Evolutionary conservation across 169 alveolate species (phyloP), one percentile per base, ranked within the genome.

Genomic region (Plasmodium gonderi): DNA sequence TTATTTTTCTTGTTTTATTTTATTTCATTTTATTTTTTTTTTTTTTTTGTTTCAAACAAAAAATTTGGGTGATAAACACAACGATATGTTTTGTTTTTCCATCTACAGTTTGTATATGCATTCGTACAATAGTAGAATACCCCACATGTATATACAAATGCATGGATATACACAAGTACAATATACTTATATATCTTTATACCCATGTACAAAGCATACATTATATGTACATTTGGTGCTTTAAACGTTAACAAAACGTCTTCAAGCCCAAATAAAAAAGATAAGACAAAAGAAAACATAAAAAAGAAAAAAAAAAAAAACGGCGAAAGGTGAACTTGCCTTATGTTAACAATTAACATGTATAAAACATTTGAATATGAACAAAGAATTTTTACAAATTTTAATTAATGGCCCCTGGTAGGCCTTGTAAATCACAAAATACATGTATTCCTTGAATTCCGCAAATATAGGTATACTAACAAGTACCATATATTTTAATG

Each of bases 181-280:
- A 45, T 26, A 8, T 0, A 60, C 33, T 7, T 47, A 45, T 1
- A 77, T 17, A 47, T 40, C 3, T 2, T 17, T 20, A 38, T 12
- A 60, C 72, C 17, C 42, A 54, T 79, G 51, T 60, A 68, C 49
- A 76, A 76, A 42, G 72, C 72, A 76, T 76, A 29, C 68, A 44
- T 31, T 54, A 77, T 77, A 33, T 40, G 64, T 33, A 54, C 31
- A 38, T 64, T 60, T 60, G 40, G 60, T 44, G 90, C 79, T 64
- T 64, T n/a, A 64, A 38, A 45, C 26, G 79, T 79, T 2, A 60
- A 64, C 33, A 31, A 45, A 77, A 38, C 54, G 7, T 33, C 23
- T 31, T 38, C 79, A 20, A 14, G n/a, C 9, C n/a, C 29, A 38
- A 12, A 69, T 20, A 12, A 14, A 31, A 5, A 31, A 9, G 54